A percentile compares a stretch with the other conserved stretches of the same genome.
These are phyloP conservation scores for Xylariales sp. DNA, from an alignment of 2,329 filamentous ascomycete species.

Conservation along the genomic window DNA sequence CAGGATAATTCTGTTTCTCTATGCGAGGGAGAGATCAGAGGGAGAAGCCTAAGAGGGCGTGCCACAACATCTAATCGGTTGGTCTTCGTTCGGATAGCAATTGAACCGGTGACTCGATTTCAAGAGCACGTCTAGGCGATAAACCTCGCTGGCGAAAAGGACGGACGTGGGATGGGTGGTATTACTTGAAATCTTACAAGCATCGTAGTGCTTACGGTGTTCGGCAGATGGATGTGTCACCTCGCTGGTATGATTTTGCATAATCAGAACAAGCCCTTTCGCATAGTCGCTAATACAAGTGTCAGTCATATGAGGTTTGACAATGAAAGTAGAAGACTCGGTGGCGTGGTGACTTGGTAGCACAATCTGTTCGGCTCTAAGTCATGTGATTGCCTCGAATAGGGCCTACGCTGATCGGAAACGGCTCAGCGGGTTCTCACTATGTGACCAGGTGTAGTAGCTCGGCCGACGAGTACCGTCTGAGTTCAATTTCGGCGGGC, in stretches of 20 bases:
- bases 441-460: background rate
- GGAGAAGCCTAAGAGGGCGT: background rate
- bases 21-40: background rate
- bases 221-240: background rate
- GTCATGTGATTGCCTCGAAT: background rate
- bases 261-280: background rate
- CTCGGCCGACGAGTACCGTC: background rate
- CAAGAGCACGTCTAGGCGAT: background rate
- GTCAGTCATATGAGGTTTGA: background rate
- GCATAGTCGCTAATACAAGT: no score
- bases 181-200: background rate
- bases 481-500: background rate
- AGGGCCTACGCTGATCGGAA: background rate
- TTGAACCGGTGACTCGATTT: no score
- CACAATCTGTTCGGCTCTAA: background rate
- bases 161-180: background rate
- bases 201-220: background rate
- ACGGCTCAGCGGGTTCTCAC: background rate
- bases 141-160: background rate
- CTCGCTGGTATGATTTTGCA: constrained; percentile 2
- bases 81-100: background rate
- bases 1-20: background rate
- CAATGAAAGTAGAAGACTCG: background rate
- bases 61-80: background rate
- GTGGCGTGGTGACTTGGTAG: background rate